Evolutionary conservation across 805 yeast species (phyloP).

Genomic region (Monosporozyma yasuniensis): DNA sequence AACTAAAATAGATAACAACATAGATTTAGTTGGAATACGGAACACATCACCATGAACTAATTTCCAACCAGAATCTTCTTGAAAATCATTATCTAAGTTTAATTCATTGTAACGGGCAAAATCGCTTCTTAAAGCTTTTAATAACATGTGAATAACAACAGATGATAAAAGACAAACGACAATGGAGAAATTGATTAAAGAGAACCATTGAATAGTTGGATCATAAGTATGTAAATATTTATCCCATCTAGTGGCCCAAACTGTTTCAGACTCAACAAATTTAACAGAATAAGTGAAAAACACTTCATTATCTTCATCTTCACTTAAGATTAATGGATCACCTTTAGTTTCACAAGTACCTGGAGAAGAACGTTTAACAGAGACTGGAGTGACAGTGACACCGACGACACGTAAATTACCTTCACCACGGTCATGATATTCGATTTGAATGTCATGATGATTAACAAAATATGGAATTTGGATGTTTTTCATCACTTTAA

Average conservation of each 20-base stretch:
- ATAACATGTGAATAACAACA: slow-evolving; percentile 68
- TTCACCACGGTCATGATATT: slow-evolving; percentile 68
- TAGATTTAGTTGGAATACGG: slow-evolving; percentile 64
- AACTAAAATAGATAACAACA: slow-evolving; percentile 67
- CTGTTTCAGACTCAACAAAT: slow-evolving; percentile 60
- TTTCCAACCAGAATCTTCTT: slow-evolving; percentile 97
- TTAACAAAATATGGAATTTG: slow-evolving; percentile 58
- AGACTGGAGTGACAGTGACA: slow-evolving; percentile 63
- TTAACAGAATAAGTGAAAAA: slow-evolving; percentile 74
- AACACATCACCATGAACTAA: slow-evolving; percentile 91
- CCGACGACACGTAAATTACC: slow-evolving; percentile 84
- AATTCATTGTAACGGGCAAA: slow-evolving; percentile 83
- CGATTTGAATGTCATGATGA: slow-evolving; percentile 71
- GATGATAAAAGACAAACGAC: slow-evolving; percentile 70
- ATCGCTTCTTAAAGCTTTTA: slow-evolving; percentile 75
- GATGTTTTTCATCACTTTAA: slow-evolving; percentile 11
- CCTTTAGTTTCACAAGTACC: slow-evolving; percentile 27
- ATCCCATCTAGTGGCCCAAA: slow-evolving; percentile 99
- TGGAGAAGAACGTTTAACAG: slow-evolving; percentile 39
- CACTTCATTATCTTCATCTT: slow-evolving; percentile 48
- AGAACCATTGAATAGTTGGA: slow-evolving; percentile 93
- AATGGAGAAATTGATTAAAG: slow-evolving; percentile 76
- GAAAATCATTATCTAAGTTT: slow-evolving; percentile 75
- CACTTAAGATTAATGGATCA: slow-evolving; percentile 40
- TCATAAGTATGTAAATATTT: slow-evolving; percentile 85